Percentiles rank a stretch among this genome's conserved stretches.
Evolutionary conservation across 306 rosid genomes (phyloP).

Genomic region (Dryas alaskensis): DNA sequence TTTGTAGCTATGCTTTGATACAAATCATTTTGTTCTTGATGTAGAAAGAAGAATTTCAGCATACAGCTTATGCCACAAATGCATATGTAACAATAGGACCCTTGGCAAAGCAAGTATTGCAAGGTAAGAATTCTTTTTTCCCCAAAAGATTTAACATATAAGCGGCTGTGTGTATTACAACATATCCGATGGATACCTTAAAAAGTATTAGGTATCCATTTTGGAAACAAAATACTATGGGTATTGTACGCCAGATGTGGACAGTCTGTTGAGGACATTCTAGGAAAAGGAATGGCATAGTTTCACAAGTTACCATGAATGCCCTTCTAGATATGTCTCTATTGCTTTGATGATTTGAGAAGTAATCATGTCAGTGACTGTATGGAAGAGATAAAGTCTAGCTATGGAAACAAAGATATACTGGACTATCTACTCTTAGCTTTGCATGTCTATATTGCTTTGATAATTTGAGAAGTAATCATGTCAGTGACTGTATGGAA

Average conservation of each 20-base stretch:
- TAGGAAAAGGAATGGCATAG: not conserved
- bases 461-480: too few species aligned
- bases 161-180: not conserved
- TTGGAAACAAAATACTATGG: not conserved
- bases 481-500: too few species aligned
- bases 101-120: constrained; percentile 66
- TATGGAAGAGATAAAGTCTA: too few species aligned
- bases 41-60: constrained; percentile 98
- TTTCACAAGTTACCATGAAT: not conserved
- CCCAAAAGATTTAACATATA: not conserved
- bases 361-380: too few species aligned
- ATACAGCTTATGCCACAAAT: constrained; percentile 86
- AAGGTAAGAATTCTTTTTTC: constrained; percentile 42
- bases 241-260: not conserved
- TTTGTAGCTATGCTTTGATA: not conserved
- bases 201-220: not conserved
- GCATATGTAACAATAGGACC: constrained; percentile 73
- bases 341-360: too few species aligned
- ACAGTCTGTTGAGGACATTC: not conserved
- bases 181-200: not conserved
- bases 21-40: constrained; percentile 28
- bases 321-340: not conserved
- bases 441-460: too few species aligned
- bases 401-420: too few species aligned
- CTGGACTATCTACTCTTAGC: too few species aligned